Evolutionary conservation across 1,139 yeast genomes (phyloP).

Genomic region (Fermentozyma sake): DNA sequence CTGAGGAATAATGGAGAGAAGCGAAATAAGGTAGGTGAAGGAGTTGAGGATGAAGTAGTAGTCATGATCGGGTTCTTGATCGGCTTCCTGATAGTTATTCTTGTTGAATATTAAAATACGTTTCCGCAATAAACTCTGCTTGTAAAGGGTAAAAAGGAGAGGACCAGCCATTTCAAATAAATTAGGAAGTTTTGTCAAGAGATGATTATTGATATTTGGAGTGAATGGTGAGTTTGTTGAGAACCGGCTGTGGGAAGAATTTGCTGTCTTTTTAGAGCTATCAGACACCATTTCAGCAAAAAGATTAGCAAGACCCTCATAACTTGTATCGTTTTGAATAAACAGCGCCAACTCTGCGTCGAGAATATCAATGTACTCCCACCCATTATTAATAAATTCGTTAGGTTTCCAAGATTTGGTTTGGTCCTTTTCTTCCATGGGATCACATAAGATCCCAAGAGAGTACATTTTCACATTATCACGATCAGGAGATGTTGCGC

Average conservation of each 20-base stretch:
- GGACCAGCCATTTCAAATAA: conserved; percentile 64
- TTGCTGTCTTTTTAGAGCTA: neutral
- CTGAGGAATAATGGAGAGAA: conserved; percentile 36
- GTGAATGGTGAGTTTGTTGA: conserved; percentile 7
- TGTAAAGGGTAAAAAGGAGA: conserved; percentile 65
- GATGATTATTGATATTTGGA: conserved; percentile 36
- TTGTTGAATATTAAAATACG: conserved; percentile 53
- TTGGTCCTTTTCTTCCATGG: conserved; percentile 14
- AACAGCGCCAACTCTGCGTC: conserved; percentile 38
- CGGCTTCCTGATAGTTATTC: conserved; percentile 3
- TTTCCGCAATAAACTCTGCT: conserved; percentile 58
- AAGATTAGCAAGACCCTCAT: conserved; percentile 17
- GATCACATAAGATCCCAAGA: conserved; percentile 57
- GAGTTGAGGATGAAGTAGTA: conserved; percentile 13
- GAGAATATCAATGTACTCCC: conserved; percentile 52
- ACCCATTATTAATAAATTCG: conserved; percentile 46
- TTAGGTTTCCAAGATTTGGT: conserved; percentile 48
- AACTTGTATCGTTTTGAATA: conserved; percentile 18
- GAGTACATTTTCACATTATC: conserved; percentile 60
- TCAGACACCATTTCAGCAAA: no score
- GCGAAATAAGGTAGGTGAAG: conserved; percentile 33
- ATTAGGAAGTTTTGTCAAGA: conserved; percentile 43
- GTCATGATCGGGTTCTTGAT: no score
- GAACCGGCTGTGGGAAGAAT: neutral
- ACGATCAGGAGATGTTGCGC: conserved; percentile 29